Conservation (phyloP, 495 filamentous ascomycete genomes). For the Penicillium salamii region DNA sequence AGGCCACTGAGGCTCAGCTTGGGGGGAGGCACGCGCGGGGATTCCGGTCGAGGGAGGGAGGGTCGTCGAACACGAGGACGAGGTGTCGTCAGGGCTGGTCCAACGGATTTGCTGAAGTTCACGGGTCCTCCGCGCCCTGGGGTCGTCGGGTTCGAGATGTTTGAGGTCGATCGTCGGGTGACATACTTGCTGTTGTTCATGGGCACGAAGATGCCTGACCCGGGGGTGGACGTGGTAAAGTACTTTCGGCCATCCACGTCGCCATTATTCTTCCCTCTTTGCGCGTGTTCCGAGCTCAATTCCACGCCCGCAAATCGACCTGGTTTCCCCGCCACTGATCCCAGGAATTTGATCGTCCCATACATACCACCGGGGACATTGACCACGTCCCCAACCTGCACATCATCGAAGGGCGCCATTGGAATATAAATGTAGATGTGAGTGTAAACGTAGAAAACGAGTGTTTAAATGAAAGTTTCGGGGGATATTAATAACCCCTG, state of each 20-base stretch:
- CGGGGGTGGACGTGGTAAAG: slow-evolving; percentile 73
- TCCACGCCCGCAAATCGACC: slow-evolving; percentile 96
- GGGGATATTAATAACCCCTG: slow-evolving; percentile 2
- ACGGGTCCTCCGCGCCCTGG: slow-evolving; percentile 45
- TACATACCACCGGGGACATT: slow-evolving; percentile 95
- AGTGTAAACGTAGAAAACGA: slow-evolving; percentile 1
- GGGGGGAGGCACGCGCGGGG: slow-evolving; percentile 55
- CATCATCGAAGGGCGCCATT: slow-evolving; percentile 49
- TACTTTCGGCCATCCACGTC: slow-evolving; percentile 87
- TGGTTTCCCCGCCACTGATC: slow-evolving; percentile 81
- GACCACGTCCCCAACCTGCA: slow-evolving; percentile 83
- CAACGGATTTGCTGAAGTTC: slow-evolving; percentile 84
- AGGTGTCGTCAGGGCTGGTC: slow-evolving; percentile 70
- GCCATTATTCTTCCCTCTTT: slow-evolving; percentile 89
- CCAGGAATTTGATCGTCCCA: slow-evolving; percentile 86
- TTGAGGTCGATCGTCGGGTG: slow-evolving; percentile 52
- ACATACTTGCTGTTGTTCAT: slow-evolving; percentile 77
- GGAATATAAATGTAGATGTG: not conserved
- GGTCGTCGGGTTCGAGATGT: slow-evolving; percentile 65
- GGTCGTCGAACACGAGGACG: slow-evolving; percentile 57
- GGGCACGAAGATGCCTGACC: slow-evolving; percentile 92
- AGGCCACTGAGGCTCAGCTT: slow-evolving; percentile 59
- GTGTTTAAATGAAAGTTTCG: slow-evolving; percentile 5
- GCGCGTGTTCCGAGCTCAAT: slow-evolving; percentile 73
- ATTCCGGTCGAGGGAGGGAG: slow-evolving; percentile 83